Evolutionary conservation across 148 eudicot genomes (phyloP), one percentile per base, ranked within the genome.

Genomic region (Bassia scoparia): DNA sequence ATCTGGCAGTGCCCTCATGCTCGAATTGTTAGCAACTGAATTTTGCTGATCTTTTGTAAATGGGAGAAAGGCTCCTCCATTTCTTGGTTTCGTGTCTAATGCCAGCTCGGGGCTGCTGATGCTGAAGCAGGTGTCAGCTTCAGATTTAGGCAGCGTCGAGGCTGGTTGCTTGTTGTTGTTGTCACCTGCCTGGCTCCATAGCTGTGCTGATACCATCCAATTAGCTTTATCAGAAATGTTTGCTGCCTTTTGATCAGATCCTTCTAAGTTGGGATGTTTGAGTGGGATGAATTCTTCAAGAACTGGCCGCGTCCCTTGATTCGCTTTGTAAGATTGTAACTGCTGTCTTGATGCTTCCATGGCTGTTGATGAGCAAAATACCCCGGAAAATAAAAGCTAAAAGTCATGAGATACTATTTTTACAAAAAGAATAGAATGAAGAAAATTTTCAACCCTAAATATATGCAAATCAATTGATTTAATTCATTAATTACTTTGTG

Each of bases 131-230:
- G 3, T 24, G 17, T 88, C 87, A 16, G 79, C 64, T 76, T 90
- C 89, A 16, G 54, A 10, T 71, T 82, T 82, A 50, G 84, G 83
- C 61, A 86, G 72, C 60, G 69, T 70, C 44, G 74, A 50, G 6
- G 75, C 23, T 21, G 29, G 29, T 44, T 60, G 87, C 35, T 78
- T 82, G 21, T 80, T 81, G 26, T 68, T 76, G 68, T 44, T 84
- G 49, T 82, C 87, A 55, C 83, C 70, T 68, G 87, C 80, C 78
- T 81, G 96, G 76, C 92, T 89, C 93, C 97, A 95, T 56, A 95
- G 87, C 70, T 88, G 99, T 21, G 96, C 94, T 5, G 96, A 88
- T 21, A 91, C 85, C 99, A 95, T 92, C 99, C 99, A 95, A 58
- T 84, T 92, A 14, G 94, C 89, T 80, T 87, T 91, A 43, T 91